Conservation (phyloP, 345 rosid species). For the Hirschfeldia incana region DNA sequence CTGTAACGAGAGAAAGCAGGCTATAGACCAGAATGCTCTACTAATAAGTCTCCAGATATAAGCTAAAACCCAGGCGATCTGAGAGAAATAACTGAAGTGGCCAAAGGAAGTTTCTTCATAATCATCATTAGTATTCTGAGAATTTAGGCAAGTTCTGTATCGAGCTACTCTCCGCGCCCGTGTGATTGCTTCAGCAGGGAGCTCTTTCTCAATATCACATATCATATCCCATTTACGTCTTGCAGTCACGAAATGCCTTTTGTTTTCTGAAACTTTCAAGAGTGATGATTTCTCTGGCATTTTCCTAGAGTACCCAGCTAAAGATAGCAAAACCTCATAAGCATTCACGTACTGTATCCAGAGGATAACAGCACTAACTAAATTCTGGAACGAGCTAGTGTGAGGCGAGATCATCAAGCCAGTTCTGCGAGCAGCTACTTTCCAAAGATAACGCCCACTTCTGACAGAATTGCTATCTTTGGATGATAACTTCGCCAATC, state of each 20-base stretch:
- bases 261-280: slow-evolving; percentile 50
- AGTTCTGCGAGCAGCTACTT: slow-evolving; percentile 68
- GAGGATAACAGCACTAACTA: slow-evolving; percentile 47
- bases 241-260: slow-evolving; percentile 45
- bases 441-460: slow-evolving; percentile 79
- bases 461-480: slow-evolving; percentile 48
- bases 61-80: slow-evolving; percentile 40
- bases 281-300: slow-evolving; percentile 45
- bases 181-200: slow-evolving; percentile 75
- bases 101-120: slow-evolving; percentile 33
- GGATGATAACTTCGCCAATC: slow-evolving; percentile 48
- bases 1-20: slow-evolving; percentile 34
- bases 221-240: slow-evolving; percentile 62
- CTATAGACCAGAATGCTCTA: slow-evolving; percentile 39
- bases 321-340: slow-evolving; percentile 60
- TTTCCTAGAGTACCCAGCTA: slow-evolving; percentile 57
- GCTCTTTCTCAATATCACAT: slow-evolving; percentile 60
- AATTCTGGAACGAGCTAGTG: slow-evolving; percentile 57
- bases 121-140: slow-evolving; percentile 41
- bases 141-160: slow-evolving; percentile 46
- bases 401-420: slow-evolving; percentile 55
- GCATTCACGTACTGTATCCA: slow-evolving; percentile 73
- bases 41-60: slow-evolving; percentile 46
- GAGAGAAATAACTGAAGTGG: slow-evolving; percentile 33
- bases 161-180: slow-evolving; percentile 85